Percentiles rank a stretch among this genome's conserved stretches.
Conservation (phyloP, 2,329 filamentous ascomycete species). For the Neophaeococcomyces aloes region DNA sequence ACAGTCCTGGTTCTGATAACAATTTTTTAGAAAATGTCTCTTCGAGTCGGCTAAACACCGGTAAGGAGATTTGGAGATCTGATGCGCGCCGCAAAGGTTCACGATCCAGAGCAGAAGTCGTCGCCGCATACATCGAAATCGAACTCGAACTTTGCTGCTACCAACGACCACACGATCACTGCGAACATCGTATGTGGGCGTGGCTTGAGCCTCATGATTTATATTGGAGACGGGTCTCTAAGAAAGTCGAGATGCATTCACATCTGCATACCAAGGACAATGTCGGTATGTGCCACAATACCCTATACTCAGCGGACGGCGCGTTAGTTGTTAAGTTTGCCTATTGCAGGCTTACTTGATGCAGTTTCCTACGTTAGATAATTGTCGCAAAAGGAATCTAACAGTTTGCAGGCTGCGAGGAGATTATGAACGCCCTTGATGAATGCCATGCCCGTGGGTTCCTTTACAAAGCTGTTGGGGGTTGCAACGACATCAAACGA, state of each 20-base stretch:
- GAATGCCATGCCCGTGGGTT: constrained; percentile 92
- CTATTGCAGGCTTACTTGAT: background rate
- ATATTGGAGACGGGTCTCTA: constrained; percentile 22
- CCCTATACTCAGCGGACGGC: background rate
- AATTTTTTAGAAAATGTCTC: too few relatives aligned
- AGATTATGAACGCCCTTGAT: constrained; percentile 85
- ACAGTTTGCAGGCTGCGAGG: constrained; percentile 66
- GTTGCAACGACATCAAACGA: constrained; percentile 78
- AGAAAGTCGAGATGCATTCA: constrained; percentile 65
- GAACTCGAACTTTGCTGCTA: background rate
- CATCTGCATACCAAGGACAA: constrained; percentile 92
- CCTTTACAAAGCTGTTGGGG: constrained; percentile 78
- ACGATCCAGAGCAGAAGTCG: constrained; percentile 1
- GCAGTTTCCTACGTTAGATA: background rate
- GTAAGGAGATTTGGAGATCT: too few relatives aligned
- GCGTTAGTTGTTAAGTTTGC: background rate
- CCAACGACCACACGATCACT: background rate
- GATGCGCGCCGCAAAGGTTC: background rate
- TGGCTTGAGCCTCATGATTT: constrained; percentile 22
- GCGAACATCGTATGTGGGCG: constrained; percentile 18
- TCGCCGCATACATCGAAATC: background rate
- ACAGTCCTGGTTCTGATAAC: too few relatives aligned
- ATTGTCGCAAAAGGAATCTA: constrained; percentile 1
- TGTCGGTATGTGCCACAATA: constrained; percentile 48
- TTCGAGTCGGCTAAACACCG: too few relatives aligned